Percentiles rank a stretch among this genome's conserved stretches.
phyloP scores from a whole-genome alignment of 345 rosid species.

The Noccaea bulbosa region DNA sequence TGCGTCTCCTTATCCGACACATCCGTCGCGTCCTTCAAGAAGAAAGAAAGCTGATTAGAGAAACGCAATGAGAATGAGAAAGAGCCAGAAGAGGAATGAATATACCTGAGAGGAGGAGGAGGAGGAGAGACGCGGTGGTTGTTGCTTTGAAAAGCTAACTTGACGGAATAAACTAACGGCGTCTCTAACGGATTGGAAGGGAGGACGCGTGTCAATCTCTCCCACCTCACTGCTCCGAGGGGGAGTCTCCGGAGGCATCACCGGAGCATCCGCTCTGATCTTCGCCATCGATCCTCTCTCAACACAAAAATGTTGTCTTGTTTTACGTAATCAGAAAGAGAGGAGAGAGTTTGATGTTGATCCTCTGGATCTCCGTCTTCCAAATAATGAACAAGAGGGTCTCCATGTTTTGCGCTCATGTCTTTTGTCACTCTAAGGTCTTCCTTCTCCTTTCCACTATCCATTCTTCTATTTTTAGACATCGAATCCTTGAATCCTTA shows the following conservation, averaged over 20 bases:
- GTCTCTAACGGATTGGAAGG: conserved; percentile 86
- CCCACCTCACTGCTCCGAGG: conserved; percentile 67
- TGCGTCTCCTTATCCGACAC: conserved; percentile 62
- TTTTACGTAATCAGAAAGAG: conserved; percentile 24
- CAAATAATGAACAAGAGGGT: conserved; percentile 43
- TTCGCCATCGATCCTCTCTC: conserved; percentile 52
- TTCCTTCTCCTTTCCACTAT: conserved; percentile 28
- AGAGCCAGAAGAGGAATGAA: background rate
- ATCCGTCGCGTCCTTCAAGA: conserved; percentile 40
- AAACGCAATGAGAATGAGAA: conserved; percentile 3
- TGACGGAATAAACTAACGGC: conserved; percentile 88
- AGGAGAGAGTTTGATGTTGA: conserved; percentile 33
- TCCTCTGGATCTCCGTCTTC: conserved; percentile 32
- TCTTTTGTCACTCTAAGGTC: conserved; percentile 34
- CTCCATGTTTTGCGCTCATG: conserved; percentile 43
- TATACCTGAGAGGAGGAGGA: conserved; percentile 34
- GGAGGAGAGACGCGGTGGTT: conserved; percentile 39
- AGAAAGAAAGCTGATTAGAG: conserved; percentile 1
- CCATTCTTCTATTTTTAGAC: conserved; percentile 31
- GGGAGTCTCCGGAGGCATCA: conserved; percentile 37
- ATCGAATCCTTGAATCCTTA: background rate
- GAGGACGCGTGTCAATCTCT: conserved; percentile 89
- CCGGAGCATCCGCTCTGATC: conserved; percentile 42
- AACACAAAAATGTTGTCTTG: conserved; percentile 17
- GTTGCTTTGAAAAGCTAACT: conserved; percentile 53